Evolutionary conservation across 768 basidiomycete genomes (phyloP).

Genomic region (Leccinum subgranulosum): DNA sequence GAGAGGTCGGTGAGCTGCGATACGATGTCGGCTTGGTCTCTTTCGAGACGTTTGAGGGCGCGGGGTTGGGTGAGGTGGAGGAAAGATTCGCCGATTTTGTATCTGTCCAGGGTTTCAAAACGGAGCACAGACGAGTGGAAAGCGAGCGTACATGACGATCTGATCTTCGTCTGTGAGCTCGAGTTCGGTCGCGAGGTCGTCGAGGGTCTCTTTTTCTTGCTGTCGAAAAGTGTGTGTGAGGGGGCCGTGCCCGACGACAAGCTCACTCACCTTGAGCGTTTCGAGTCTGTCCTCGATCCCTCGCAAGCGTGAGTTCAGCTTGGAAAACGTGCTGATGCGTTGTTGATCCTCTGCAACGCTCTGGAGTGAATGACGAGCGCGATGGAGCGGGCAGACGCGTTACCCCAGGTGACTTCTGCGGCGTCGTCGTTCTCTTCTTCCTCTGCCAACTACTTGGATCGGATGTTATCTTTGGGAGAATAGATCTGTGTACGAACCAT

Average conservation of each 20-base stretch:
- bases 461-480: neutral
- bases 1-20: conserved; percentile 50
- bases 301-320: conserved; percentile 77
- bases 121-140: conserved; percentile 48
- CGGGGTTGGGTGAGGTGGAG: conserved; percentile 68
- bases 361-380: neutral
- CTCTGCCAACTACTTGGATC: conserved; percentile 52
- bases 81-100: conserved; percentile 88
- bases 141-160: conserved; percentile 59
- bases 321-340: conserved; percentile 88
- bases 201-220: conserved; percentile 94
- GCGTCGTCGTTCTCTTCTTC: conserved; percentile 75
- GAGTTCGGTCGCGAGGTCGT: conserved; percentile 83
- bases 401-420: conserved; percentile 85
- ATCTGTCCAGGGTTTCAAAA: conserved; percentile 50
- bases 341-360: conserved; percentile 70
- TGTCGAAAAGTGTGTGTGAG: conserved; percentile 29
- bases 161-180: conserved; percentile 88
- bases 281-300: conserved; percentile 70
- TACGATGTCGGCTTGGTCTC: conserved; percentile 60
- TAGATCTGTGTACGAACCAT: conserved; percentile 41
- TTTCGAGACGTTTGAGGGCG: conserved; percentile 70
- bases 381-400: conserved; percentile 13
- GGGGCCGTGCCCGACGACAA: neutral
- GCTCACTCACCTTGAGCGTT: conserved; percentile 57